phyloP scores from a whole-genome alignment of 1,139 yeast genomes.

The Scheffersomyces titani region DNA sequence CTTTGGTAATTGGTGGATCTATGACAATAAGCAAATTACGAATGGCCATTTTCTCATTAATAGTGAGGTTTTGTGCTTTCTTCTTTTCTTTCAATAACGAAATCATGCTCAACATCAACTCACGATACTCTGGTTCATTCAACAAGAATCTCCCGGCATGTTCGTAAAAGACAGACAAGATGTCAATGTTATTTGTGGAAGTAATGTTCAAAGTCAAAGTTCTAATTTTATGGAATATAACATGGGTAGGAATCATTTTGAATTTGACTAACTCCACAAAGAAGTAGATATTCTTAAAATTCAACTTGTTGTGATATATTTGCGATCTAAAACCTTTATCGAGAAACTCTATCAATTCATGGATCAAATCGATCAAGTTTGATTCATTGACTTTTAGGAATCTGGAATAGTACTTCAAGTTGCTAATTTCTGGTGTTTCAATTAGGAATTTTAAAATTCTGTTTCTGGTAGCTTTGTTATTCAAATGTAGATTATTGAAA shows the following conservation, averaged over 20 bases:
- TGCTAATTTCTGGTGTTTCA: slow-evolving; percentile 46
- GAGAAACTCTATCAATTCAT: slow-evolving; percentile 55
- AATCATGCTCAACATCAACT: slow-evolving; percentile 65
- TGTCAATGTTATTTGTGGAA: slow-evolving; percentile 62
- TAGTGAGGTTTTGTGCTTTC: slow-evolving; percentile 46
- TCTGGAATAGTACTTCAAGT: slow-evolving; percentile 56
- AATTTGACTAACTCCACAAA: slow-evolving; percentile 80
- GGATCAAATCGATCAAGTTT: slow-evolving; percentile 52
- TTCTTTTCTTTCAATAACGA: slow-evolving; percentile 53
- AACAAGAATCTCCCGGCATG: slow-evolving; percentile 64
- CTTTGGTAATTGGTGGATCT: slow-evolving; percentile 54
- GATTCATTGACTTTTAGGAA: slow-evolving; percentile 63
- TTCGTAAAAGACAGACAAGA: slow-evolving; percentile 68
- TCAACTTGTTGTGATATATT: slow-evolving; percentile 50
- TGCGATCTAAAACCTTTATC: slow-evolving; percentile 65
- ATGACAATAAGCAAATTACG: slow-evolving; percentile 60
- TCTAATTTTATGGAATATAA: slow-evolving; percentile 71
- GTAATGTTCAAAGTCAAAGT: slow-evolving; percentile 53
- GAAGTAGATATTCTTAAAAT: slow-evolving; percentile 59
- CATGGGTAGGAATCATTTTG: slow-evolving; percentile 68
- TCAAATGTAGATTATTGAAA: slow-evolving; percentile 54
- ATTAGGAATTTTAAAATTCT: slow-evolving; percentile 59
- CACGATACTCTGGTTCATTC: slow-evolving; percentile 60
- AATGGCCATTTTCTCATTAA: slow-evolving; percentile 61
- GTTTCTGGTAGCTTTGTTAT: slow-evolving; percentile 74